phyloP scores from a whole-genome alignment of 176 grass and related monocot species.

The Poa pratensis region DNA sequence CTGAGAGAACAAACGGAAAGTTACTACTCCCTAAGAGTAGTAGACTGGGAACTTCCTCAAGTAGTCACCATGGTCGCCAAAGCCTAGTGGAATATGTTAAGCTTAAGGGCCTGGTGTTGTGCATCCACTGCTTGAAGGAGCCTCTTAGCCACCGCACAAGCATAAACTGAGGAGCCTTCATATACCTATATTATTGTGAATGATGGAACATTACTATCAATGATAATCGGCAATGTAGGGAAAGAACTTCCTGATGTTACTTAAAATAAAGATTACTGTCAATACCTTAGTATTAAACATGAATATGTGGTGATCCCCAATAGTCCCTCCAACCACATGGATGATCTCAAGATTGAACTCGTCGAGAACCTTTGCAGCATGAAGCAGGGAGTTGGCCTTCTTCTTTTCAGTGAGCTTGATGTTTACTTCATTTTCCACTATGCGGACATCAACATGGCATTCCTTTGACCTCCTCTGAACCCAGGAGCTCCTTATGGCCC shows the following conservation, averaged over 20 bases:
- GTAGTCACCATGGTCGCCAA: conserved; percentile 25
- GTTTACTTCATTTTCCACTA: conserved; percentile 85
- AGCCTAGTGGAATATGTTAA: conserved; percentile 39
- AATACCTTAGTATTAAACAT: conserved; percentile 94
- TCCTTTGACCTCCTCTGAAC: conserved; percentile 82
- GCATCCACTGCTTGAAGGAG: conserved; percentile 68
- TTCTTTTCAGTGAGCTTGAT: conserved; percentile 88
- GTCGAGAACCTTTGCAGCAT: conserved; percentile 68
- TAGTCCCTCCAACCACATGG: conserved; percentile 69
- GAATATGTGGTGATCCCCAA: conserved; percentile 88
- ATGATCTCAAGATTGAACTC: conserved; percentile 75
- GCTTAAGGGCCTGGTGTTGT: conserved; percentile 38
- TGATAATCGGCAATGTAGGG: neutral
- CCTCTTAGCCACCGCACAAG: conserved; percentile 73
- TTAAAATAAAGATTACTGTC: neutral
- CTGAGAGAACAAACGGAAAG: conserved; percentile 36
- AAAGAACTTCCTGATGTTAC: conserved; percentile 13
- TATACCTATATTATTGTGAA: conserved; percentile 51
- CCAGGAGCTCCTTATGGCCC: conserved; percentile 75
- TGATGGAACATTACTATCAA: conserved; percentile 22
- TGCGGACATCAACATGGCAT: conserved; percentile 74
- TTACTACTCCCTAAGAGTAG: neutral
- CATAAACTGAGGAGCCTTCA: conserved; percentile 81
- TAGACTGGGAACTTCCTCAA: conserved; percentile 18
- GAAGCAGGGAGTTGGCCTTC: conserved; percentile 73